Conservation (phyloP, 2,329 filamentous ascomycete species). For the Colletotrichum cuscutae region DNA sequence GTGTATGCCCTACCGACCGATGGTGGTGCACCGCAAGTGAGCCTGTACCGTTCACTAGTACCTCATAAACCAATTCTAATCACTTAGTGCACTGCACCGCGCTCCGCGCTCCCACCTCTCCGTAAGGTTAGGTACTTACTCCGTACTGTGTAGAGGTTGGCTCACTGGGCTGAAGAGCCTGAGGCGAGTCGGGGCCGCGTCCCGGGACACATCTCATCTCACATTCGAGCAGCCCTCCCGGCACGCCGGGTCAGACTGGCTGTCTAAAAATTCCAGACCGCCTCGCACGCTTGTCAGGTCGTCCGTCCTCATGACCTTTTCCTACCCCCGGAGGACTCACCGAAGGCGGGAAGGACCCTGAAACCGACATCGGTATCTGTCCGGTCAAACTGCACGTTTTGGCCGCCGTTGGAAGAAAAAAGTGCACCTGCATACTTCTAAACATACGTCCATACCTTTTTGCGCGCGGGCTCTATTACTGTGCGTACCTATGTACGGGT, state of each 20-base stretch:
- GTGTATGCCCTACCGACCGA: not conserved
- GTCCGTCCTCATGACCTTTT: conserved; percentile 28
- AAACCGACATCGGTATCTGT: conserved; percentile 27
- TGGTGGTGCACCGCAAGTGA: not conserved
- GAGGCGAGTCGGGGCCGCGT: not conserved
- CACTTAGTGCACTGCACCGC: not conserved
- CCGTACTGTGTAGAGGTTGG: no score
- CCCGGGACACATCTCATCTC: conserved; percentile 8
- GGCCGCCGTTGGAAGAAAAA: not conserved
- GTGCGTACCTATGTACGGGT: not conserved
- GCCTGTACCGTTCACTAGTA: not conserved
- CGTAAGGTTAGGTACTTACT: no score
- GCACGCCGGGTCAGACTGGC: conserved; percentile 16
- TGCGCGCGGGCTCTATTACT: no score
- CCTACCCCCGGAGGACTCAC: no score
- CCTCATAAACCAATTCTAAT: not conserved
- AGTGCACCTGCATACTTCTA: not conserved
- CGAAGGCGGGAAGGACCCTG: conserved; percentile 30
- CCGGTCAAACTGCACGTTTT: not conserved
- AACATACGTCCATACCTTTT: not conserved
- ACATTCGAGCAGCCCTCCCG: not conserved
- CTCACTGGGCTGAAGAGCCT: not conserved
- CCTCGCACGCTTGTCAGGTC: conserved; percentile 27
- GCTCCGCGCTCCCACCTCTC: not conserved
- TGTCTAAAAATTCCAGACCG: conserved; percentile 25